A percentile compares a stretch with the other conserved stretches of the same genome.
phyloP scores from a whole-genome alignment of 345 rosid species.

The Salix viminalis region DNA sequence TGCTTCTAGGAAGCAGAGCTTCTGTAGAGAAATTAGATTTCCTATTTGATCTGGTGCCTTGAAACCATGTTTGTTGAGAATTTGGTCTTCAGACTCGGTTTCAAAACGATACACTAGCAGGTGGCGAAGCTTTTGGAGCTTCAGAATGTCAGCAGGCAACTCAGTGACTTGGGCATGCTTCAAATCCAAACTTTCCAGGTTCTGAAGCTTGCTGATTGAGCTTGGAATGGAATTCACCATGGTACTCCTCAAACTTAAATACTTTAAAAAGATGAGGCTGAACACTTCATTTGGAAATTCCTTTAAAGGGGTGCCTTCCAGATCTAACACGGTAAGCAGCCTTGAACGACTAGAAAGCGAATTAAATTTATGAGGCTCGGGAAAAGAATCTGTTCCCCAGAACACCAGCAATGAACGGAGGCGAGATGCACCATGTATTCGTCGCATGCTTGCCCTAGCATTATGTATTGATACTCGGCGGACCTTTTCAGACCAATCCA shows the following conservation, averaged over 20 bases:
- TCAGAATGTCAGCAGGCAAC: constrained; percentile 4
- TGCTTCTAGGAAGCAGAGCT: constrained; percentile 25
- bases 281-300: constrained; percentile 1
- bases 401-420: constrained; percentile 26
- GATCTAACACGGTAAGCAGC: constrained; percentile 4
- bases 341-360: not conserved
- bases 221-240: not conserved
- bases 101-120: constrained; percentile 11
- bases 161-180: constrained; percentile 2
- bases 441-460: not conserved
- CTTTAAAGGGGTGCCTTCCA: not conserved
- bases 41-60: not conserved
- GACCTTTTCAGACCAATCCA: not conserved
- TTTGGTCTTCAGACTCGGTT: not conserved
- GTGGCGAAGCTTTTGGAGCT: constrained; percentile 10
- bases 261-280: not conserved
- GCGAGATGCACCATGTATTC: constrained; percentile 3
- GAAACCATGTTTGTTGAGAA: constrained; percentile 6
- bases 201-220: constrained; percentile 1
- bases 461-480: not conserved
- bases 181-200: constrained; percentile 11
- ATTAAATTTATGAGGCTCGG: not conserved
- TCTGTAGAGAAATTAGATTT: constrained; percentile 7
- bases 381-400: not conserved
- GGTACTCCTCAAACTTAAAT: constrained; percentile 10